Base-by-base conservation (phyloP, 164 flowering plant species). In the Magnolia changhungtana region DNA sequence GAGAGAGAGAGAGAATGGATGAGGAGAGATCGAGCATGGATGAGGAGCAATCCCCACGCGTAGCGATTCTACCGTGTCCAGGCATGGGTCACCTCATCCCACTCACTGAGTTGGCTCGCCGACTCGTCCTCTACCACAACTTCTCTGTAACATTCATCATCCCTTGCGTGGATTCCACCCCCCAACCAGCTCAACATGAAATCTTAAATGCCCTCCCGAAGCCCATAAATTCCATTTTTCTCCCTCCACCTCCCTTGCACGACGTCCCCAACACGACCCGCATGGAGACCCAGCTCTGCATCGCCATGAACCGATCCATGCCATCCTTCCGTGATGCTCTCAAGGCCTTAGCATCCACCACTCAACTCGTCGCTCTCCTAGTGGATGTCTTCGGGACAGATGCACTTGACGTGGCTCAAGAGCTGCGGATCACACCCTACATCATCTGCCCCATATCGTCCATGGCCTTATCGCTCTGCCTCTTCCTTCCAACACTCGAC, bases 61-160 rank as follows among this genome's bases (percentile, higher is more conserved):
- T 81, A 8, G 83, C 81, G 27, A 72, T 85, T 37, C 77, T 81
- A 6, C 85, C 84, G 0, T 78, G 87, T 67, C 66, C 87, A 4
- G 85, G 87, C 61, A 79, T 85, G 83, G 87, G 87, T 19, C 82
- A 82, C 55, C 75, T 85, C n/a, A 81, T 79, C 16, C 81, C 81
- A 4, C 76, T 76, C 61, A 71, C 77, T 61, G 72, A 76, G 5
- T 75, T 82, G 0, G 84, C 78, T 6, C 71, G 74, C 49, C 58
- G 61, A 18, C 78, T 82, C 50, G 70, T 14, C 14, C n/a, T 6
- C 63, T 4, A 8, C 29, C 74, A 50, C 10, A 65, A 76, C 72
- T 73, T 76, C 74, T 20, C 24, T 5, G 64, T 82, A 27, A 76
- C 80, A 58, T 27, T 82, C 61, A 76, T 79, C 58, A 74, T 69